phyloP scores from a whole-genome alignment of 352 stramenopile species.

The Globisporangium paddicum region DNA sequence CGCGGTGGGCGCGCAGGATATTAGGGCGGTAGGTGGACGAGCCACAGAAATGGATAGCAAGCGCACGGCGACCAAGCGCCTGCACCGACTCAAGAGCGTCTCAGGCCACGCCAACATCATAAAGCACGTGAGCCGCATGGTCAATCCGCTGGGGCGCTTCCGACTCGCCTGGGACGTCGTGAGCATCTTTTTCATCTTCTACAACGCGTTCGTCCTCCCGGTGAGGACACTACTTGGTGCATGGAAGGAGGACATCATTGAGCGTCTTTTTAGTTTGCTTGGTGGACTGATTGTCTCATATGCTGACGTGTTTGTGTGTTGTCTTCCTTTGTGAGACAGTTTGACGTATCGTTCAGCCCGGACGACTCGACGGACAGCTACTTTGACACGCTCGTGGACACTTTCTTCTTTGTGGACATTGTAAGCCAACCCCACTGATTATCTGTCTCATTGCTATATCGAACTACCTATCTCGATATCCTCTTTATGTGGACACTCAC shows the following conservation, averaged over 20 bases:
- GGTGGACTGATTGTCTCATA: not conserved
- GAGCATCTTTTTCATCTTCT: slow-evolving; percentile 72
- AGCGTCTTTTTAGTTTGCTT: not conserved
- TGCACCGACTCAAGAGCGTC: slow-evolving; percentile 30
- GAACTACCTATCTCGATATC: too few relatives aligned
- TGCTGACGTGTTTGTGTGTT: not conserved
- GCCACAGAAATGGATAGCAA: slow-evolving; percentile 5
- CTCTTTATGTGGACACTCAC: not conserved
- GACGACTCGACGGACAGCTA: slow-evolving; percentile 18
- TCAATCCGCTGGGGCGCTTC: slow-evolving; percentile 53
- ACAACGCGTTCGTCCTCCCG: slow-evolving; percentile 62
- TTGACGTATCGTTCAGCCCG: slow-evolving; percentile 57
- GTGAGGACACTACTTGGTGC: slow-evolving; percentile 24
- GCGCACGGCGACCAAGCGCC: slow-evolving; percentile 1
- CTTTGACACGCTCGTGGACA: slow-evolving; percentile 50
- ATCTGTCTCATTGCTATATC: not conserved
- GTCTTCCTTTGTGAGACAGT: slow-evolving; percentile 18
- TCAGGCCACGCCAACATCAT: slow-evolving; percentile 21
- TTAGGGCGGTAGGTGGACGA: not conserved
- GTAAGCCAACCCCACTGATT: slow-evolving; percentile 24
- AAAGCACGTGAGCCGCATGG: slow-evolving; percentile 31
- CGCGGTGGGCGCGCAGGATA: not conserved
- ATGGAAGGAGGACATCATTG: not conserved
- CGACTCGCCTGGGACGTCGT: slow-evolving; percentile 60
- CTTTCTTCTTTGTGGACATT: slow-evolving; percentile 65